Base-by-base conservation (phyloP, 2,329 filamentous ascomycete species). In the Talaromyces sp. region DNA sequence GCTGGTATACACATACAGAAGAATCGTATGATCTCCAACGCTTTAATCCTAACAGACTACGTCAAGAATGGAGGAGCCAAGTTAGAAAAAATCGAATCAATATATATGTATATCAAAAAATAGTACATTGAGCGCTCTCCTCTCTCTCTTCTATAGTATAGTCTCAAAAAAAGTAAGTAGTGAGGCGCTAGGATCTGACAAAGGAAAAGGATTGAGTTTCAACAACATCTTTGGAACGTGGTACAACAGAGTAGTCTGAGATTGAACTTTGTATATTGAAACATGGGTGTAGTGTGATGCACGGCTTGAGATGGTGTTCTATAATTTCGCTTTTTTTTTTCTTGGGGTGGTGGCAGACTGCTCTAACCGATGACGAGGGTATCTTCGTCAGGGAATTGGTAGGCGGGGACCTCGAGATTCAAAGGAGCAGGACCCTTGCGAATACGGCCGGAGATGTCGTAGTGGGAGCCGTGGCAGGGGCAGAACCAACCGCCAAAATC, bases 401-500 rank as follows among this genome's bases (percentile, higher is more conserved):
- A 97, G 75, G 82, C 79, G 71, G 94, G 95, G 72, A 98, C 88
- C 85, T 98, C 95, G 78, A 99, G 88, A 87, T 99, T 99, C 76
- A 99, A 88, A 71, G 95, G 95, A 68, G 95, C 95, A 69, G 95
- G 95, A 71, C 95, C 95, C 87, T 92, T 97, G 85, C 95, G 90
- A 87, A 97, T 92, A 82, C 95, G 93, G 80, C 95, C 95, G 70
- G 93, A 98, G 81, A 99, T 98, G 81, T 99, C 95, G 88, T 99
- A 99, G 87, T 99, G 95, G 73, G 93, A 97, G 82, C 95, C 95
- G 88, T 99, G 95, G 91, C 95, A 99, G 71, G 95, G 95, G 86
- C 95, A 99, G 90, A 99, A 99, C 95, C 95, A 99, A 78, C 95
- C 95, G 79, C 95, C 95, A 76, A 85, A 99, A 82, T 99, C 96